Percentiles rank a stretch among this genome's conserved stretches.
These are phyloP conservation scores for Elongisporangium prolatum DNA, from an alignment of 352 stramenopile genomes.

Conservation along the genomic window DNA sequence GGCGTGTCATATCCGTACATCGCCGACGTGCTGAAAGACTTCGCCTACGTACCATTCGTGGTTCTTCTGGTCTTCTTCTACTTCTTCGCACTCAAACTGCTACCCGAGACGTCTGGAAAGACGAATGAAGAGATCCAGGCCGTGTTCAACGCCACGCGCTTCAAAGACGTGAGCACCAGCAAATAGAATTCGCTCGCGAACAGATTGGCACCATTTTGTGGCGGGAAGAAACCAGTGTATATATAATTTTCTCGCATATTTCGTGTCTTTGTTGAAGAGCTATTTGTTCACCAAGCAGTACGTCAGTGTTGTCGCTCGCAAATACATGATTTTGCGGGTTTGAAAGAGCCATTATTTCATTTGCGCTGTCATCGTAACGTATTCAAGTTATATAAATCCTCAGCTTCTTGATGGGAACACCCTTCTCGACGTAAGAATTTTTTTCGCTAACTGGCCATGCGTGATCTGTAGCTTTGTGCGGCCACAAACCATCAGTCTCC, in stretches of 20 bases:
- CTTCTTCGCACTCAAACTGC: slow-evolving; percentile 24
- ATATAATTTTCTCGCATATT: background rate
- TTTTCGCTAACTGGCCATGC: no score
- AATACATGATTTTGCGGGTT: no score
- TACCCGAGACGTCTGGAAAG: slow-evolving; percentile 62
- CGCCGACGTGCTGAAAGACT: slow-evolving; percentile 29
- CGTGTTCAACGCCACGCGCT: slow-evolving; percentile 12
- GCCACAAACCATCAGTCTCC: no score
- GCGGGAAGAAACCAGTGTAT: background rate
- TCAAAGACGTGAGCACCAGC: background rate
- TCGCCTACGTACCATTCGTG: slow-evolving; percentile 47
- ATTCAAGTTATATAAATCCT: background rate
- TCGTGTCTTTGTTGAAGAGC: background rate
- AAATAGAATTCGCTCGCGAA: background rate
- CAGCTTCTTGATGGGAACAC: background rate
- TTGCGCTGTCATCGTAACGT: background rate
- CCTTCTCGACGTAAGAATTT: no score
- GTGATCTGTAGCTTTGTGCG: no score
- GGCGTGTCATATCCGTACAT: slow-evolving; percentile 53
- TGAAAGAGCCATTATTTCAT: no score
- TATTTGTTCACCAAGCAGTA: no score
- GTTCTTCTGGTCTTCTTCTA: slow-evolving; percentile 33
- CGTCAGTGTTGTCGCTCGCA: no score
- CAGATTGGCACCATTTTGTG: no score
- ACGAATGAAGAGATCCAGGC: slow-evolving; percentile 53